Evolutionary conservation across 805 yeast genomes (phyloP), one percentile per base, ranked within the genome.

Genomic region (Pichia cephalocereana): DNA sequence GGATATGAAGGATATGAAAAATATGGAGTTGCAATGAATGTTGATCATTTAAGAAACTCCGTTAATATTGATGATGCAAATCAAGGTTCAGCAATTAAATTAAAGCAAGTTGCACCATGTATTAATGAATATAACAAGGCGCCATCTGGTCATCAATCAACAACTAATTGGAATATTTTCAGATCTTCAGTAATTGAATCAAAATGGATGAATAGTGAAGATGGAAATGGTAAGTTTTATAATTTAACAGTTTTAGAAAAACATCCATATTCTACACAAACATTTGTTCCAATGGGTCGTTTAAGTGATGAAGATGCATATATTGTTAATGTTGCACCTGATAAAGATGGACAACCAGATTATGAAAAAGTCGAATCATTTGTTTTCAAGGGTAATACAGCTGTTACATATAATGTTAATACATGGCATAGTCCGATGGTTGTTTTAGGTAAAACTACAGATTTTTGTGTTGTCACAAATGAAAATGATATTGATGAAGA

Each of bases 341-440:
- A 60, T 39, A 57, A 66, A 8, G 68, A 69, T 3, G 65, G 61
- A 8, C 56, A 80, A 40, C 96, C 96, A 0, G 86, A 84, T 55
- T 74, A 77, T n/a, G 55, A 66, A 2, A 66, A 76, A 0, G 57
- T 82, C 11, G 73, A 70, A 54, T 96, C 95, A 0, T 90, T 89
- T 57, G 54, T 79, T 7, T 86, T 90, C 54, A 74, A 68, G 47
- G 96, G 96, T 0, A 82, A 86, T 61, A 96, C 89, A 60, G 86
- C 96, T 0, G 88, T 90, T 5, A 90, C 96, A 0, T 89, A 89
- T 62, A 95, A 89, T 0, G 77, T 75, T 12, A 87, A 84, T 1
- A 77, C 83, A 6, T 90, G 98, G 98, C 98, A 90, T 62, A 96
- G 97, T 0, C 97, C 98, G 4, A 90, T 90, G 98, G 83, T 91